phyloP scores from a whole-genome alignment of 371 early-diverging fungal genomes.

The Encephalitozoon cuniculi region DNA sequence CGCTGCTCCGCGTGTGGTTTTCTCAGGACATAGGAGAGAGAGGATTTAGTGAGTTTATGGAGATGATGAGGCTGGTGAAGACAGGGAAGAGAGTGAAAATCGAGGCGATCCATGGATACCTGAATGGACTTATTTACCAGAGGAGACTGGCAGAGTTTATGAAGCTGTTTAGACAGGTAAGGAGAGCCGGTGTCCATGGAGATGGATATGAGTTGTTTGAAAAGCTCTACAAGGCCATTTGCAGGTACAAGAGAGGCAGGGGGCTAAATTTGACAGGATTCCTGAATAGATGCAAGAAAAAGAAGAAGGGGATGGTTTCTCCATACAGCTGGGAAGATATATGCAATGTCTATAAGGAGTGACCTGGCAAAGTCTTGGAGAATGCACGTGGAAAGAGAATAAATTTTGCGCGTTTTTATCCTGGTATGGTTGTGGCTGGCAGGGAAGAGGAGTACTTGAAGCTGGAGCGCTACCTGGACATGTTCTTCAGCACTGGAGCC shows the following conservation, averaged over 20 bases:
- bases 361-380: background rate
- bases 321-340: background rate
- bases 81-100: background rate
- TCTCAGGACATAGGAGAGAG: background rate
- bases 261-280: background rate
- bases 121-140: conserved; percentile 15
- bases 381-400: background rate
- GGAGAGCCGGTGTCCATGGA: background rate
- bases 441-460: conserved; percentile 55
- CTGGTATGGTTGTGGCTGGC: conserved; percentile 32
- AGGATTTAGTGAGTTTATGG: background rate
- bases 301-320: background rate
- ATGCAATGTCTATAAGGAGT: background rate
- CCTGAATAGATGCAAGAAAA: background rate
- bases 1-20: background rate
- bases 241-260: background rate
- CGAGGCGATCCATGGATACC: background rate
- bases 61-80: background rate
- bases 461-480: conserved; percentile 38
- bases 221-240: background rate
- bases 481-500: conserved; percentile 36
- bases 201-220: background rate
- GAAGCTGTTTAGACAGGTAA: conserved; percentile 5
- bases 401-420: background rate
- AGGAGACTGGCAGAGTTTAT: conserved; percentile 8